A percentile compares a stretch with the other conserved stretches of the same genome.
phyloP scores from a whole-genome alignment of 495 filamentous ascomycete genomes.

The Glonium stellatum region DNA sequence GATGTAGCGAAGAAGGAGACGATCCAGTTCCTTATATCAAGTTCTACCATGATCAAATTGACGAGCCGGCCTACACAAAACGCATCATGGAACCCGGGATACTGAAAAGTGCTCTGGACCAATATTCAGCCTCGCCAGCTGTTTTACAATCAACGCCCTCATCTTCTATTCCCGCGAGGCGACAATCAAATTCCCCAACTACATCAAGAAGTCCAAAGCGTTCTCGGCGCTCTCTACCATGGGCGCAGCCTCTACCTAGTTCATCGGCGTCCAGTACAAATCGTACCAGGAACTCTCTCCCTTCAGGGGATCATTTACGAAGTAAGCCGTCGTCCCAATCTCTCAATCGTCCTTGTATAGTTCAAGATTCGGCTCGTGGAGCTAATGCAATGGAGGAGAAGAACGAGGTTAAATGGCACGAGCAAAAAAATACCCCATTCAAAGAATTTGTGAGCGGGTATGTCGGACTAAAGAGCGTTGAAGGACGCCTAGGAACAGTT shows the following conservation, averaged over 20 bases:
- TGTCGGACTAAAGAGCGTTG: neutral
- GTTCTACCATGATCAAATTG: constrained; percentile 26
- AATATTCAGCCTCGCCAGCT: neutral
- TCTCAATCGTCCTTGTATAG: neutral
- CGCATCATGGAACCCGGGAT: constrained; percentile 10
- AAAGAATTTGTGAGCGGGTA: neutral
- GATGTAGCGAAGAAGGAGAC: constrained; percentile 11
- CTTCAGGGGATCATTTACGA: neutral
- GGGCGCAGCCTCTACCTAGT: neutral
- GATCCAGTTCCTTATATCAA: constrained; percentile 20
- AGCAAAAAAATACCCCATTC: neutral
- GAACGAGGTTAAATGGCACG: neutral
- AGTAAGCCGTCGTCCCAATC: neutral
- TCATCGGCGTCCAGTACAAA: neutral
- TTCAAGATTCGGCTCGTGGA: neutral
- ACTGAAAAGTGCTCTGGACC: constrained; percentile 6
- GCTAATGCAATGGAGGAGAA: neutral
- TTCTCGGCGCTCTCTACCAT: neutral
- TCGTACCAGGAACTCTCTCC: neutral
- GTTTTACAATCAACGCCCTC: neutral
- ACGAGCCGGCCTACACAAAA: constrained; percentile 14
- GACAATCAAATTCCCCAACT: neutral
- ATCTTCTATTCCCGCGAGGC: neutral
- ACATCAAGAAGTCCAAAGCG: neutral
- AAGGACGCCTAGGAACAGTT: neutral